Percentiles rank a stretch among this genome's conserved stretches.
phyloP scores from a whole-genome alignment of 2,329 filamentous ascomycete species.

The Simplicillium sp. region DNA sequence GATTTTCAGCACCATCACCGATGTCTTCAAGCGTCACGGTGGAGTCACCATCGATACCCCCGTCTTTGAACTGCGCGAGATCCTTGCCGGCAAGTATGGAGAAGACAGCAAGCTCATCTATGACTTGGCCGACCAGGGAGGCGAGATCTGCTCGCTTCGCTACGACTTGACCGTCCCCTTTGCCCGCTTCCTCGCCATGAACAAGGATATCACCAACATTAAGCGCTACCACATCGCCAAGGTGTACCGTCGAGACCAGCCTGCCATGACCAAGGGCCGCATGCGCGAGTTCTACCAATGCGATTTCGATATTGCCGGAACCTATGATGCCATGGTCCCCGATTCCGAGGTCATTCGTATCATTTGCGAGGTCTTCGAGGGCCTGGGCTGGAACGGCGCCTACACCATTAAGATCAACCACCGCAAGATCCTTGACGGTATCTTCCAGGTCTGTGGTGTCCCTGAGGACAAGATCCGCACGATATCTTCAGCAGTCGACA shows the following conservation, averaged over 20 bases:
- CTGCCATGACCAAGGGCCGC: constrained; percentile 74
- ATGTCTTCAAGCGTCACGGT: constrained; percentile 77
- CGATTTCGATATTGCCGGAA: constrained; percentile 89
- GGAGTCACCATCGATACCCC: constrained; percentile 71
- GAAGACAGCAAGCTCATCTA: constrained; percentile 91
- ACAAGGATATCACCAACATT: constrained; percentile 69
- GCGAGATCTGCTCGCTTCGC: constrained; percentile 63
- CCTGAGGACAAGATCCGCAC: constrained; percentile 77
- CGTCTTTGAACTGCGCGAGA: constrained; percentile 81
- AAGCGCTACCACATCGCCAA: constrained; percentile 95
- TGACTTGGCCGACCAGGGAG: constrained; percentile 77
- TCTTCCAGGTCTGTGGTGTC: constrained; percentile 79
- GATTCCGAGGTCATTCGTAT: constrained; percentile 86
- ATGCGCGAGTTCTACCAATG: constrained; percentile 98
- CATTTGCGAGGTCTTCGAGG: constrained; percentile 75
- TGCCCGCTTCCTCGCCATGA: constrained; percentile 89
- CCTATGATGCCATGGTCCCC: constrained; percentile 82
- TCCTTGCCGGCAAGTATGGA: constrained; percentile 82
- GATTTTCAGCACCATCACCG: constrained; percentile 66
- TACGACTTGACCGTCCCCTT: constrained; percentile 88
- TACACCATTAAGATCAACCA: constrained; percentile 75
- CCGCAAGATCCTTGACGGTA: constrained; percentile 76
- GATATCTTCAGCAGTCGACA: constrained; percentile 90
- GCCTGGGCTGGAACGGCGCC: constrained; percentile 61
- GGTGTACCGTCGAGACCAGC: constrained; percentile 46